Evolutionary conservation across 1,284 basidiomycete genomes (phyloP).

Genomic region (Boletus hoseneyae): DNA sequence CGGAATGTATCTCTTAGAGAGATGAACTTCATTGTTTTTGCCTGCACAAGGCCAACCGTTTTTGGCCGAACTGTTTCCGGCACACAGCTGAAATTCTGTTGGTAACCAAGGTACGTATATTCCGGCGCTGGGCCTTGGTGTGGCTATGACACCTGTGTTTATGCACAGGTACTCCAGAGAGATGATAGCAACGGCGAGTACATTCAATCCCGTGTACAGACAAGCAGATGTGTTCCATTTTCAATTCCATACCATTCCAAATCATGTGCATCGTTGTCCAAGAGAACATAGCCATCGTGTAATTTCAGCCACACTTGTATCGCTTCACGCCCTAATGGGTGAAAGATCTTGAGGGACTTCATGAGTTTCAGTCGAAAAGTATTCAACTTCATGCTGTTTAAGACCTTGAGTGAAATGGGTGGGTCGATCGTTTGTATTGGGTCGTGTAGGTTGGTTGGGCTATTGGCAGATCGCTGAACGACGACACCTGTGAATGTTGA

Average conservation of each 20-base stretch:
- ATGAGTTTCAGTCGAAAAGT: slow-evolving; percentile 52
- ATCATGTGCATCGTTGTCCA: slow-evolving; percentile 50
- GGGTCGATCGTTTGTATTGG: slow-evolving; percentile 16
- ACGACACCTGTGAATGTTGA: slow-evolving; percentile 36
- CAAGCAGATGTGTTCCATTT: slow-evolving; percentile 48
- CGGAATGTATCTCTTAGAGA: slow-evolving; percentile 2
- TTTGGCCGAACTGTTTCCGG: neutral
- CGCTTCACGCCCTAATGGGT: slow-evolving; percentile 18
- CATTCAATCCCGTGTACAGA: slow-evolving; percentile 28
- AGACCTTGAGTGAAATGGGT: slow-evolving; percentile 43
- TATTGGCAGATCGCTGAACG: slow-evolving; percentile 30
- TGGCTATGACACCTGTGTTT: slow-evolving; percentile 16
- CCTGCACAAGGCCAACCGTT: slow-evolving; percentile 8
- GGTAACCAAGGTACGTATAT: slow-evolving; percentile 19
- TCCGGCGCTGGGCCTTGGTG: neutral
- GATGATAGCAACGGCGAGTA: neutral
- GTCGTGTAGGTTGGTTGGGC: slow-evolving; percentile 13
- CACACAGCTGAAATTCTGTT: slow-evolving; percentile 1
- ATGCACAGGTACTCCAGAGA: slow-evolving; percentile 1
- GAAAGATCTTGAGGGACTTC: slow-evolving; percentile 40
- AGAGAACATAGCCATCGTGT: slow-evolving; percentile 44
- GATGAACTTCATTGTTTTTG: slow-evolving; percentile 3
- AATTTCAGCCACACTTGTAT: slow-evolving; percentile 55
- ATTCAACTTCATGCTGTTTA: slow-evolving; percentile 64
- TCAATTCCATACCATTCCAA: slow-evolving; percentile 72